Percentiles rank a stretch among this genome's conserved stretches.
Conservation (phyloP, 371 early-diverging fungal species). For the Dichotomocladium elegans region DNA sequence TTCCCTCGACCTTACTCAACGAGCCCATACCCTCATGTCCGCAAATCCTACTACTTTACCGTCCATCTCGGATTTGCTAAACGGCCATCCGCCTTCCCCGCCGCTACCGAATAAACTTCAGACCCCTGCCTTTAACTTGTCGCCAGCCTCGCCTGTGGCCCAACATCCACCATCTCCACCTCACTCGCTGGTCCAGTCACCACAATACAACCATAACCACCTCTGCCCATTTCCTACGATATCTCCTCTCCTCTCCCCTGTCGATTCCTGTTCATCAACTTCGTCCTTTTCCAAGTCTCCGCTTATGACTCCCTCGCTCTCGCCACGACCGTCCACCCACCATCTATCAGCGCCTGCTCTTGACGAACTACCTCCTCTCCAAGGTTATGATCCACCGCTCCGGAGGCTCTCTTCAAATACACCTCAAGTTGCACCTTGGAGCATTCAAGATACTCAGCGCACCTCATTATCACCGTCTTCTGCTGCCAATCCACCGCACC, state of each 20-base stretch:
- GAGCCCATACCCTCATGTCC: background rate
- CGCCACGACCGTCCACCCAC: no score
- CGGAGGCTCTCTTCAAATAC: slow-evolving; percentile 1
- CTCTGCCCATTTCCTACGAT: slow-evolving; percentile 14
- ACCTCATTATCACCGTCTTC: background rate
- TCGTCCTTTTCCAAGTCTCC: slow-evolving; percentile 11
- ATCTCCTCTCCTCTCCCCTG: slow-evolving; percentile 4
- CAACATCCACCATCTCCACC: background rate
- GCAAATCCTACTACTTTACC: slow-evolving; percentile 19
- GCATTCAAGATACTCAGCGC: background rate
- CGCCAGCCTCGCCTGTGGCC: slow-evolving; percentile 12
- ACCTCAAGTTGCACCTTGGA: slow-evolving; percentile 6
- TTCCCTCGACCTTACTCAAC: background rate
- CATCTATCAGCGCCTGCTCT: background rate
- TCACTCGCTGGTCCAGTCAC: background rate
- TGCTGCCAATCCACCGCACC: background rate
- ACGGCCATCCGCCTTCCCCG: slow-evolving; percentile 14
- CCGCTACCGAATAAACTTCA: slow-evolving; percentile 10
- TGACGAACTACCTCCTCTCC: slow-evolving; percentile 10
- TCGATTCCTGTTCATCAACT: slow-evolving; percentile 4
- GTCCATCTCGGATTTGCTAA: slow-evolving; percentile 25
- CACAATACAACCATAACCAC: slow-evolving; percentile 16
- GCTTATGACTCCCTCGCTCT: slow-evolving; percentile 5
- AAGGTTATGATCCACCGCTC: slow-evolving; percentile 10
- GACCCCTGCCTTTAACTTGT: slow-evolving; percentile 4